A percentile compares a stretch with the other conserved stretches of the same genome.
phyloP scores from a whole-genome alignment of 1,139 yeast genomes.

The Kurtzmaniella quercitrusa region DNA sequence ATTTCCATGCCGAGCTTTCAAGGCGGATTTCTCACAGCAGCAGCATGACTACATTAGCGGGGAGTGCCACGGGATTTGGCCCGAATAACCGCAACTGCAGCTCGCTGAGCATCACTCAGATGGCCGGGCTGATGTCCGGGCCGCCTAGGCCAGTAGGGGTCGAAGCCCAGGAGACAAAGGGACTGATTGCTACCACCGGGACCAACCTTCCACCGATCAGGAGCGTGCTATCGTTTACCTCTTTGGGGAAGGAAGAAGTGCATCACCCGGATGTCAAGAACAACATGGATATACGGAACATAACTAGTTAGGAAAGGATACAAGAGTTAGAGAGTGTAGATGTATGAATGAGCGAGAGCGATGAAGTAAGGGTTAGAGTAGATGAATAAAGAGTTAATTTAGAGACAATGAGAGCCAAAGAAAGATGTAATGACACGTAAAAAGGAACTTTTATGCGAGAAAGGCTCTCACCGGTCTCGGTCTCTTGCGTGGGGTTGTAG shows the following conservation, averaged over 20 bases:
- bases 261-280: background rate
- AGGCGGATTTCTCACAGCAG: background rate
- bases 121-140: background rate
- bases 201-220: slow-evolving; percentile 44
- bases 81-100: background rate
- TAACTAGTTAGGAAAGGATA: slow-evolving; percentile 1
- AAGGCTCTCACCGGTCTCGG: too few species aligned
- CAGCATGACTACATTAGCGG: background rate
- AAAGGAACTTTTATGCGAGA: too few species aligned
- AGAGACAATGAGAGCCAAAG: too few species aligned
- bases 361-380: too few species aligned
- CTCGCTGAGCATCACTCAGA: background rate
- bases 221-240: slow-evolving; percentile 32
- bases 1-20: slow-evolving; percentile 1
- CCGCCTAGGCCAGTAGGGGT: too few species aligned
- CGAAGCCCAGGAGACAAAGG: background rate
- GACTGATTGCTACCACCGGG: slow-evolving; percentile 34
- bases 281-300: slow-evolving; percentile 6
- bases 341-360: too few species aligned
- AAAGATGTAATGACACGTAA: too few species aligned
- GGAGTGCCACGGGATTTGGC: background rate
- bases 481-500: too few species aligned
- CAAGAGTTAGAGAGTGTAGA: background rate
- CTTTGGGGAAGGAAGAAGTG: slow-evolving; percentile 4
- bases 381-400: too few species aligned